Evolutionary conservation across 805 yeast species (phyloP), one percentile per base, ranked within the genome.

Genomic region (Starmerella cellae): DNA sequence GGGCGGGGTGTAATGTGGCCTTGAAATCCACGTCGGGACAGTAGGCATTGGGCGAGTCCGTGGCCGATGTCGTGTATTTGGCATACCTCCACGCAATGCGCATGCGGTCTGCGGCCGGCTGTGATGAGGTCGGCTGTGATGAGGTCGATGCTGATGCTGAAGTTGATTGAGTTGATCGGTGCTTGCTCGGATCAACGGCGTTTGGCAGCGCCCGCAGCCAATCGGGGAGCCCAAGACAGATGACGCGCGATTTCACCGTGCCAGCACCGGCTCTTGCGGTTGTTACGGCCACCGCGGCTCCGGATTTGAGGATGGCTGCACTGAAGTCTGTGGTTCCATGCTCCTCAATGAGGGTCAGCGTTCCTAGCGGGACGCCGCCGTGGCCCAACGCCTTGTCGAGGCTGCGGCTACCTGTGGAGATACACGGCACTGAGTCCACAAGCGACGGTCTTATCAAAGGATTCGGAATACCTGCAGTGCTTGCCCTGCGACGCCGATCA

Each of bases 81-180:
- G 88, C 91, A 55, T 87, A 87, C 54, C 96, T 72, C 97, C 97
- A 87, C 1, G 97, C 96, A 51, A 87, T 87, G 56, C 78, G 82
- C 69, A 87, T 64, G 49, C 79, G 47, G 39, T 43, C 45, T 11
- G 36, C 36, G 9, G 8, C 17, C n/a, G 13, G 8, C 8, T 4
- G 26, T n/a, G 23, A 10, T 5, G 5, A 11, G 8, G 10, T 20
- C 8, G 29, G 13, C 18, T 14, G 38, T 5, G 19, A 5, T 8
- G n/a, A n/a, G 10, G 13, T 14, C 8, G 10, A 23, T n/a, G 23
- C 17, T 5, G 5, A 11, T 5, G 10, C 17, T 4, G 29, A 8
- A 5, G 27, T 26, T 5, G 19, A 5, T 8, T 18, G 4, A 26
- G 20, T 10, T 22, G 9, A 5, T 11, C 27, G 37, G n/a, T 16